phyloP scores from a whole-genome alignment of 176 grass and related monocot genomes.

The Oryza brachyantha region DNA sequence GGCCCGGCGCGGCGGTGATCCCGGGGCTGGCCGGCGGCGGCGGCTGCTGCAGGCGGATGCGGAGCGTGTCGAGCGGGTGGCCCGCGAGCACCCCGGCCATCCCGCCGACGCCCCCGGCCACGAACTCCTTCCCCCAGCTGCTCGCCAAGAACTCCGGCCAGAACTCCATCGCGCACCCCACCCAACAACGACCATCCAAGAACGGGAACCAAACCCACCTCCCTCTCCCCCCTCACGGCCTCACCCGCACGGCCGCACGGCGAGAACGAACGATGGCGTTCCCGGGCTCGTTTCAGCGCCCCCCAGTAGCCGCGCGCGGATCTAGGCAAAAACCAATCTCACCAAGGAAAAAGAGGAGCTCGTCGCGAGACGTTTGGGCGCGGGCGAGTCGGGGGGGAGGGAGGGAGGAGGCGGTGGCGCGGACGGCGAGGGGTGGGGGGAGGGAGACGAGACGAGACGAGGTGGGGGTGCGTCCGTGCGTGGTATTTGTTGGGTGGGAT shows the following conservation, averaged over 20 bases:
- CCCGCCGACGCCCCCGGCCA: conserved; percentile 80
- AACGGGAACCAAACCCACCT: background rate
- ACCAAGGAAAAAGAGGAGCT: too few relatives aligned
- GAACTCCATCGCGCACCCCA: conserved; percentile 76
- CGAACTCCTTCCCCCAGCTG: conserved; percentile 81
- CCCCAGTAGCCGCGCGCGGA: background rate
- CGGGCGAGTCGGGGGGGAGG: background rate
- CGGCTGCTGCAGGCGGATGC: conserved; percentile 87
- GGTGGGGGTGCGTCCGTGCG: too few relatives aligned
- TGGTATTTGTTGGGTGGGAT: conserved; percentile 13
- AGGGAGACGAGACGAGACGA: too few relatives aligned
- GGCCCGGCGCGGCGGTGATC: background rate
- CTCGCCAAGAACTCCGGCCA: conserved; percentile 94
- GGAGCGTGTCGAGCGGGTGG: conserved; percentile 88
- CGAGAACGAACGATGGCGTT: background rate
- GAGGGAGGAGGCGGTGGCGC: too few relatives aligned
- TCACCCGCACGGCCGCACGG: too few relatives aligned
- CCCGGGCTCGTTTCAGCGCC: background rate
- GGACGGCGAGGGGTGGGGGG: background rate
- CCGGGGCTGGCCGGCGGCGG: conserved; percentile 26
- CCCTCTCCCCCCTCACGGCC: too few relatives aligned
- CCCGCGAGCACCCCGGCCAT: conserved; percentile 91
- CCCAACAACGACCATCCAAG: conserved; percentile 17
- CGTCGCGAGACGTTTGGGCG: background rate
- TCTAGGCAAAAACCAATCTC: background rate